Base-by-base conservation (phyloP, 2,329 filamentous ascomycete genomes). In the Monosporascus sp. region DNA sequence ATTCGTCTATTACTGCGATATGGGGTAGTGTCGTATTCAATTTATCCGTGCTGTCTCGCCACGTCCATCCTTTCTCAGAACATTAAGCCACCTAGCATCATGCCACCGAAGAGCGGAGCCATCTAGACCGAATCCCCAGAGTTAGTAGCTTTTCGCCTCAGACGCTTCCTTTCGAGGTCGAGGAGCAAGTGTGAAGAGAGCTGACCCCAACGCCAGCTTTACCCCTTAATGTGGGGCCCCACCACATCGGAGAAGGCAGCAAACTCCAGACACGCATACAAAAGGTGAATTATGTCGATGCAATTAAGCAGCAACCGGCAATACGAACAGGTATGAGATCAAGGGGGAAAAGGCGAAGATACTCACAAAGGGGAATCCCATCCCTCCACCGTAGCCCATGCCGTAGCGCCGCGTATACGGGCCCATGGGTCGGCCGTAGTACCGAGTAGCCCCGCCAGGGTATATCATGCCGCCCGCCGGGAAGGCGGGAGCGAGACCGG, bases 321-420 rank as follows among this genome's bases (percentile, higher is more conserved):
- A 5, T 5, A 35, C 31, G 31, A 35, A 35, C 9, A 35, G 9
- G 31, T 35, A 14, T 3, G 9, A 14, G 11, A 2, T 31, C 1
- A 31, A 8, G 27, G 27, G 31, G 11, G 11, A 14, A 14, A 11
- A 9, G 2, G 25, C 2, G 31, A 35, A 35, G 9, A 6, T 35
- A 35, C 31, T 35, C 31, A 35, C 31, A 14, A 80, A 44, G 2
- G 75, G 75, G 25, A 78, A 53, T 7, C 76, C 77, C 54, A 71
- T 59, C 0, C 75, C 74, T 17, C 74, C 73, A 25, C 75, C 75
- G 61, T 72, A 75, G 3, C 74, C 74, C 37, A 64, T 61, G 6
- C 70, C 71, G 57, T 69, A 70, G 2, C 72, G 73, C 50, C 76
- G 60, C 1, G 63, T 65, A 59, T 84, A 84, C 27, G 75, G 73